phyloP scores from a whole-genome alignment of 2,329 filamentous ascomycete species.

The Mycogone perniciosa region DNA sequence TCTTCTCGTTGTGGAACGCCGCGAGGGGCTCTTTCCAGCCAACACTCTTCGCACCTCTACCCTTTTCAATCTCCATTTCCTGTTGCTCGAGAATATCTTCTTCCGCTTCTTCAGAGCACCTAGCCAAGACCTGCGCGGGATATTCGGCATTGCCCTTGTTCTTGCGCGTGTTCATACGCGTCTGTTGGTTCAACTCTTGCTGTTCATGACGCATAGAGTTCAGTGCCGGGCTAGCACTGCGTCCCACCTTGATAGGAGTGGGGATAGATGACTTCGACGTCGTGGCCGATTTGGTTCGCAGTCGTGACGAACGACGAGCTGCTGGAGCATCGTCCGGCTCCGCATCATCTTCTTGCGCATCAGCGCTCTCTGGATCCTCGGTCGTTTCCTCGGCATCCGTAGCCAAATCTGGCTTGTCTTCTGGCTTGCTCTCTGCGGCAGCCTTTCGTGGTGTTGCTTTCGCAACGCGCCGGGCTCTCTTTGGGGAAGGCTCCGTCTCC shows the following conservation, averaged over 20 bases:
- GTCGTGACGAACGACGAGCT: constrained; percentile 29
- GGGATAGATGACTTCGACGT: constrained; percentile 29
- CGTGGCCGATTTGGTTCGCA: constrained; percentile 20
- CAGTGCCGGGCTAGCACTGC: constrained; percentile 13
- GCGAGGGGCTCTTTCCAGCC: constrained; percentile 30
- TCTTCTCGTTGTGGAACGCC: constrained; percentile 21
- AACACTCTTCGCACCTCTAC: constrained; percentile 24
- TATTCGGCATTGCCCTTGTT: constrained; percentile 32
- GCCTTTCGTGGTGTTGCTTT: constrained; percentile 9
- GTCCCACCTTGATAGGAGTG: constrained; percentile 27
- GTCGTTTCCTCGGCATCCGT: constrained; percentile 2
- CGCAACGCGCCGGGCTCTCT: constrained; percentile 18
- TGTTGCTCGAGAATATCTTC: constrained; percentile 17
- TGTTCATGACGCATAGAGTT: constrained; percentile 25
- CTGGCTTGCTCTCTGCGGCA: constrained; percentile 7
- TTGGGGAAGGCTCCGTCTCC: constrained; percentile 17
- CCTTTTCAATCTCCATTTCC: constrained; percentile 10
- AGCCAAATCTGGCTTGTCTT: constrained; percentile 14
- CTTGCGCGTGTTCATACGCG: constrained; percentile 28
- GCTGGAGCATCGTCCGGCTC: constrained; percentile 14
- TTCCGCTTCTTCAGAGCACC: constrained; percentile 19
- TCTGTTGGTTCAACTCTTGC: constrained; percentile 28
- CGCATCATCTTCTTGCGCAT: constrained; percentile 12
- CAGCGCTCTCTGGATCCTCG: not conserved
- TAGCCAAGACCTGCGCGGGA: constrained; percentile 29